phyloP scores from a whole-genome alignment of 306 rosid species.

The Citrullus amarus region DNA sequence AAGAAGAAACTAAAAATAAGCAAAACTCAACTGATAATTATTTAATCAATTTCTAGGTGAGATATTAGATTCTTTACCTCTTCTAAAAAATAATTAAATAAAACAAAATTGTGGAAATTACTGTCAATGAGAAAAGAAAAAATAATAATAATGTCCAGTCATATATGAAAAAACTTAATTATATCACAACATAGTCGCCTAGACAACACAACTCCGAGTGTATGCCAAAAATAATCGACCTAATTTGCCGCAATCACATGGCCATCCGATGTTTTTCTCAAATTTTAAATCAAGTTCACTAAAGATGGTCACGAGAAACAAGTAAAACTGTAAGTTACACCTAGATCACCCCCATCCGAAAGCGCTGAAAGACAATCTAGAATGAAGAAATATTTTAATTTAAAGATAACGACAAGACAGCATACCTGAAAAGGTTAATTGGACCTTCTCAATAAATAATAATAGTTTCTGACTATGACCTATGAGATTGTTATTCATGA shows the following conservation, averaged over 20 bases:
- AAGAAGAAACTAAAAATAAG: background rate
- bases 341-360: background rate
- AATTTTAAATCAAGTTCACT: background rate
- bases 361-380: background rate
- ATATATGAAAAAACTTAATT: background rate
- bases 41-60: too few species aligned
- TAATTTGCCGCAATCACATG: background rate
- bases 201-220: background rate
- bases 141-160: background rate
- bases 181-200: background rate
- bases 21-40: too few species aligned
- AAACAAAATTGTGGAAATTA: background rate
- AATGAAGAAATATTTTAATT: background rate
- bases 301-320: background rate
- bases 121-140: background rate
- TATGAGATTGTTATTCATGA: slow-evolving; percentile 12
- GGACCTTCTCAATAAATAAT: slow-evolving; percentile 39
- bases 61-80: too few species aligned
- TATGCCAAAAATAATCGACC: background rate
- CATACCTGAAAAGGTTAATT: slow-evolving; percentile 40
- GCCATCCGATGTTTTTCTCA: background rate
- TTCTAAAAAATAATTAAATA: too few species aligned
- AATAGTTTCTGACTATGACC: slow-evolving; percentile 36
- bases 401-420: background rate
- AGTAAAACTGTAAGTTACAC: background rate